Percentiles rank a stretch among this genome's conserved stretches.
Conservation (phyloP, 2,329 filamentous ascomycete genomes). For the Fusarium tjaetaba region DNA sequence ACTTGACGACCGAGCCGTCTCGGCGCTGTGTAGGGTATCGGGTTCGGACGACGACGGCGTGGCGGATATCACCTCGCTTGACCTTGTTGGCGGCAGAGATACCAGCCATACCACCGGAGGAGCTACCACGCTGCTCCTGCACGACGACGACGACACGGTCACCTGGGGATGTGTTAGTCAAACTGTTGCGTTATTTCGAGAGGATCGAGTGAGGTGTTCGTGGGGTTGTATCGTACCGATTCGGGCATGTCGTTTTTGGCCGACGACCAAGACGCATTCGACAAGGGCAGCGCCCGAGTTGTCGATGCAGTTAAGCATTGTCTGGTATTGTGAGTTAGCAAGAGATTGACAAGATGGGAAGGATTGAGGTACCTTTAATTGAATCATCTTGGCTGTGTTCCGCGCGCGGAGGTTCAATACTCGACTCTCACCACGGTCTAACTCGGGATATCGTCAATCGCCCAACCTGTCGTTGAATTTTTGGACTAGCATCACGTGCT, state of each 20-base stretch:
- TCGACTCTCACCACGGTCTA: conserved; percentile 36
- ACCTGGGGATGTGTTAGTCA: conserved; percentile 62
- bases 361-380: conserved; percentile 73
- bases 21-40: conserved; percentile 85
- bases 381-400: conserved; percentile 76
- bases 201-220: not conserved
- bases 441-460: conserved; percentile 28
- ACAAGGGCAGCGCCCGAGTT: conserved; percentile 98
- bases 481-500: conserved; percentile 42
- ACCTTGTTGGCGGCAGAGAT: conserved; percentile 87
- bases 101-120: conserved; percentile 76
- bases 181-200: not conserved
- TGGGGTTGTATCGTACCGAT: conserved; percentile 72
- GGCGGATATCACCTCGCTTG: conserved; percentile 93
- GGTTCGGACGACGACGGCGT: conserved; percentile 94
- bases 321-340: conserved; percentile 62
- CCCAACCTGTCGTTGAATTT: conserved; percentile 38
- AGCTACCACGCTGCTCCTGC: conserved; percentile 89
- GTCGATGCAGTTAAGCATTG: conserved; percentile 99
- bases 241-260: conserved; percentile 86
- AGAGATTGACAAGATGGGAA: rapidly evolving
- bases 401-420: conserved; percentile 34
- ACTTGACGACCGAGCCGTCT: conserved; percentile 90
- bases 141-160: conserved; percentile 98
- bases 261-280: conserved; percentile 93